Conservation (phyloP, 257 asterid species). For the Nicotiana otophora region DNA sequence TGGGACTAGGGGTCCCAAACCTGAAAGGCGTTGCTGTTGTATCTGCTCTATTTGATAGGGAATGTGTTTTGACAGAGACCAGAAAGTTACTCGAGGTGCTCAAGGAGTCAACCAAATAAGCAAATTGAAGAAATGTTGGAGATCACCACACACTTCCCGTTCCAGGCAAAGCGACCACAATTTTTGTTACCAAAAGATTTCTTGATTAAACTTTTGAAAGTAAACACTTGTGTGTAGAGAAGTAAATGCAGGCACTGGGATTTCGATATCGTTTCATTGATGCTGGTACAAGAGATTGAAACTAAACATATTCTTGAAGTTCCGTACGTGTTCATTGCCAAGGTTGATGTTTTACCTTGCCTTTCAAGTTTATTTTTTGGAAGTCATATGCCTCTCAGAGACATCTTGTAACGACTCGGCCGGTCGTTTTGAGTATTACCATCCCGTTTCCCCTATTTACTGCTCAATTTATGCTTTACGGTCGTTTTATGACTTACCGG, state of each 20-base stretch:
- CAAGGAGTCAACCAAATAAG: slow-evolving; percentile 15
- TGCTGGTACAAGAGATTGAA: not conserved
- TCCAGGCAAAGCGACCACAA: not conserved
- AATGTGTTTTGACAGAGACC: slow-evolving; percentile 52
- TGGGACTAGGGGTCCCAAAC: slow-evolving; percentile 52
- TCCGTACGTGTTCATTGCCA: not conserved
- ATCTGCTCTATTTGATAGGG: slow-evolving; percentile 80
- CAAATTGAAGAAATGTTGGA: slow-evolving; percentile 12
- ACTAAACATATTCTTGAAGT: not conserved
- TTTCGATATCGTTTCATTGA: not conserved
- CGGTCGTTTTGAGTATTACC: too few relatives aligned
- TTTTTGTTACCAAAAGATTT: not conserved
- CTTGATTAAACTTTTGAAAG: not conserved
- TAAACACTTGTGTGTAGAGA: not conserved
- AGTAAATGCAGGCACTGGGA: not conserved
- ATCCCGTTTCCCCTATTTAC: too few relatives aligned
- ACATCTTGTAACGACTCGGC: too few relatives aligned
- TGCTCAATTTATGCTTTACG: too few relatives aligned
- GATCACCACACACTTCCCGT: not conserved
- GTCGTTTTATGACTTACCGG: too few relatives aligned
- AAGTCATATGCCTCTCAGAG: too few relatives aligned
- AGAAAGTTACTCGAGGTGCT: slow-evolving; percentile 39
- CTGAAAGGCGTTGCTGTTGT: slow-evolving; percentile 90
- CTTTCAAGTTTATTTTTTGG: not conserved
- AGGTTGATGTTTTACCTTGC: not conserved